Percentiles rank a stretch among this genome's conserved stretches.
phyloP scores from a whole-genome alignment of 2,329 filamentous ascomycete species.

The Hirsutella thompsonii region DNA sequence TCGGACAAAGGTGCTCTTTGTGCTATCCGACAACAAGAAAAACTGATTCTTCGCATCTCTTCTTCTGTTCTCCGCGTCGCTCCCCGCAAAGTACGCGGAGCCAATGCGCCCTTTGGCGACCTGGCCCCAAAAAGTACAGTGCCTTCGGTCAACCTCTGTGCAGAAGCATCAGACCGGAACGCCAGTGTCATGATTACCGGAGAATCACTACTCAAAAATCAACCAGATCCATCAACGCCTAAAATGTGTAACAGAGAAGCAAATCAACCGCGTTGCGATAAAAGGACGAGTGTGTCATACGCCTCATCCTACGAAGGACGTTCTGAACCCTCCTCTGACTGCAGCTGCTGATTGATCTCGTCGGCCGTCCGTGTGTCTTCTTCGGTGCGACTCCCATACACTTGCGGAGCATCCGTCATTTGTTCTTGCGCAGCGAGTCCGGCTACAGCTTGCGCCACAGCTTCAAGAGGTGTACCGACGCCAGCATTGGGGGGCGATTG shows the following conservation, averaged over 20 bases:
- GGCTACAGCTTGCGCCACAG: constrained; percentile 36
- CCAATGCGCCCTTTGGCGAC: too few relatives aligned
- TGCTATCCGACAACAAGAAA: too few relatives aligned
- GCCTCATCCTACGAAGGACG: constrained; percentile 9
- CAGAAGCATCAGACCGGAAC: not conserved
- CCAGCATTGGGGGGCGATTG: constrained; percentile 14
- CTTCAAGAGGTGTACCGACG: constrained; percentile 28
- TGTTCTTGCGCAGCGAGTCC: constrained; percentile 29
- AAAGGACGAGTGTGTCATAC: too few relatives aligned
- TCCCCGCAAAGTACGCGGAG: too few relatives aligned
- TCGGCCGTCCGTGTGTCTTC: constrained; percentile 35
- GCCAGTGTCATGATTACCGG: not conserved
- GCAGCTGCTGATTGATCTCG: constrained; percentile 41
- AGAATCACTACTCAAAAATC: not conserved
- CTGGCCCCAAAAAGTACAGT: too few relatives aligned
- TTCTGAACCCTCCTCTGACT: constrained; percentile 19
- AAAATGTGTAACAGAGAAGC: constrained; percentile 2
- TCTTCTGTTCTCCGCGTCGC: too few relatives aligned
- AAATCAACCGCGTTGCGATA: too few relatives aligned
- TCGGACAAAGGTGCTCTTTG: too few relatives aligned
- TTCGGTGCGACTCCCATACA: constrained; percentile 18
- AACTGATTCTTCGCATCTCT: too few relatives aligned
- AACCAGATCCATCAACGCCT: constrained; percentile 2
- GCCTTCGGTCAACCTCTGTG: not conserved
- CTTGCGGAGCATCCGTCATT: constrained; percentile 21